Percentiles rank a stretch among this genome's conserved stretches.
phyloP scores from a whole-genome alignment of 495 filamentous ascomycete genomes.

The Penicillium dipodomyicola region DNA sequence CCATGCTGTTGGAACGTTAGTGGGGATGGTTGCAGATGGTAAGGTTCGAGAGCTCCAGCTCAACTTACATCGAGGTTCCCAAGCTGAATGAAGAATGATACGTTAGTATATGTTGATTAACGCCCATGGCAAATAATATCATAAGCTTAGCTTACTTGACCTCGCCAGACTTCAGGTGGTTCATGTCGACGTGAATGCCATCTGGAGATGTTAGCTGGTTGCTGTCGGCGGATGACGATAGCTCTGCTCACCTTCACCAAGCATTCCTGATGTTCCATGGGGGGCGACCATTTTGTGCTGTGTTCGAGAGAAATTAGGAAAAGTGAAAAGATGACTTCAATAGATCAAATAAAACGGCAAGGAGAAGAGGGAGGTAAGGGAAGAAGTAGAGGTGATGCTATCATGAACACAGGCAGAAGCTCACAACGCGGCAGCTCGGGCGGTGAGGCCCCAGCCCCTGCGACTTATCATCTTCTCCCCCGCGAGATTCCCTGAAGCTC shows the following conservation, averaged over 20 bases:
- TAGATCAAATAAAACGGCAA: constrained; percentile 7
- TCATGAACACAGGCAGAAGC: constrained; percentile 39
- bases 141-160: constrained; percentile 66
- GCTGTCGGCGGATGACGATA: constrained; percentile 22
- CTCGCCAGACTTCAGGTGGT: constrained; percentile 86
- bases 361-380: constrained; percentile 17
- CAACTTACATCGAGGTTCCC: constrained; percentile 92
- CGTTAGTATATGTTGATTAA: constrained; percentile 28
- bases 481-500: constrained; percentile 36
- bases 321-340: constrained; percentile 2
- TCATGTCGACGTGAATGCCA: constrained; percentile 99
- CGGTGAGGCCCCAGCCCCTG: constrained; percentile 30
- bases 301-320: constrained; percentile 1
- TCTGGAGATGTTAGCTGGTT: constrained; percentile 55
- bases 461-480: constrained; percentile 23
- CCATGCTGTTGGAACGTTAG: constrained; percentile 44
- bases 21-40: constrained; percentile 13
- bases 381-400: constrained; percentile 20
- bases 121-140: not conserved
- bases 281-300: constrained; percentile 39
- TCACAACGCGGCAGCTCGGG: constrained; percentile 39
- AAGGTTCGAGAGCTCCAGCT: constrained; percentile 21
- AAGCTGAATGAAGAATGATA: constrained; percentile 53
- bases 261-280: constrained; percentile 60
- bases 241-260: constrained; percentile 64